phyloP scores from a whole-genome alignment of 1,284 basidiomycete genomes.

The Tilletia indica region DNA sequence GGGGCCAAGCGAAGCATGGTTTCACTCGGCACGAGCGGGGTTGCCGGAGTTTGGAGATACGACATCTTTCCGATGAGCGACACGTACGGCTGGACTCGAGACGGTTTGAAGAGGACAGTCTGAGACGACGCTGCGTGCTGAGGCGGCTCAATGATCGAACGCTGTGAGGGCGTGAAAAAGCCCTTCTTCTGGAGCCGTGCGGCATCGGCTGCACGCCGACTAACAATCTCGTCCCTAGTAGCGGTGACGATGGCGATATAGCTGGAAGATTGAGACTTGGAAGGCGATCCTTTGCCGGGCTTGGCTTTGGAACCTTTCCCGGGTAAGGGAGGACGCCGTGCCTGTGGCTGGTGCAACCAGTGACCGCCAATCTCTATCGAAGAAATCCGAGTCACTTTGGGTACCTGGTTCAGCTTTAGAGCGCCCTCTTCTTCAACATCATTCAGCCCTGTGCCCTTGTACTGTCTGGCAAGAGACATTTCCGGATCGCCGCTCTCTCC shows the following conservation, averaged over 20 bases:
- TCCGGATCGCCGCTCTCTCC: neutral
- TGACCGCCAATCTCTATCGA: neutral
- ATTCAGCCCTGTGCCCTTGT: neutral
- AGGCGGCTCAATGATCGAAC: neutral
- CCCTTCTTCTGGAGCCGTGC: neutral
- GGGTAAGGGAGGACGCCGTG: neutral
- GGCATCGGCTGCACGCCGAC: neutral
- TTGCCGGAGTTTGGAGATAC: neutral
- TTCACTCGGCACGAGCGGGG: neutral
- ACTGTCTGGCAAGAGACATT: neutral
- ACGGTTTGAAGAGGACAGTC: neutral
- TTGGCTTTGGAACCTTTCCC: neutral
- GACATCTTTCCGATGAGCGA: neutral
- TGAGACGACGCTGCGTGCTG: neutral
- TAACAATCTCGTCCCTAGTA: neutral
- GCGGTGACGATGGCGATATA: neutral
- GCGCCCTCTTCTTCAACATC: neutral
- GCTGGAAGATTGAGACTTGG: neutral
- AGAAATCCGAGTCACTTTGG: neutral
- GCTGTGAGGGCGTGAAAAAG: neutral
- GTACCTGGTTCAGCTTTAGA: neutral
- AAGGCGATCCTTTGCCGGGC: neutral
- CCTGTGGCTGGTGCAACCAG: neutral
- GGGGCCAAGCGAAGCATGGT: neutral
- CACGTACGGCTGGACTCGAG: constrained; percentile 6